Conservation (phyloP, 2,329 filamentous ascomycete genomes). For the Ascosphaera pollenicola region DNA sequence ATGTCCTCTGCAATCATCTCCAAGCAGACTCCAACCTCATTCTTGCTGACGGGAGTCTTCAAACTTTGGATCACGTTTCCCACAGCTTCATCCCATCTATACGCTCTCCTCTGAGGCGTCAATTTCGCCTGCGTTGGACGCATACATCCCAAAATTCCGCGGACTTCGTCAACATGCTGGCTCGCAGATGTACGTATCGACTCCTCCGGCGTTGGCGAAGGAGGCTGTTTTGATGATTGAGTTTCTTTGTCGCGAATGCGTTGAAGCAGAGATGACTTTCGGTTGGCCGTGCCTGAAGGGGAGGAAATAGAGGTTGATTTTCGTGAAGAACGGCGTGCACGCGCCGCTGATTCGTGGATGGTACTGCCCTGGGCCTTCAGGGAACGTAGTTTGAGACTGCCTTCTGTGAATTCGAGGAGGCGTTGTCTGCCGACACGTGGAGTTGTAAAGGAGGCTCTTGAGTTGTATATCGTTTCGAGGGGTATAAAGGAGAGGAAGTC, state of each 20-base stretch:
- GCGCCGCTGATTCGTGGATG: slow-evolving; percentile 4
- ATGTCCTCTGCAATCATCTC: slow-evolving; percentile 24
- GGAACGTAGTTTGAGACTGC: slow-evolving; percentile 12
- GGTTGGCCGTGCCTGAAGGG: slow-evolving; percentile 11
- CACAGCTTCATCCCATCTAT: slow-evolving; percentile 39
- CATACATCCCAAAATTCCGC: slow-evolving; percentile 44
- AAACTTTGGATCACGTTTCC: slow-evolving; percentile 48
- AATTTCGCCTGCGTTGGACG: slow-evolving; percentile 12
- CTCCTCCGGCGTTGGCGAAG: slow-evolving; percentile 28
- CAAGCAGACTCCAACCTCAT: slow-evolving; percentile 26
- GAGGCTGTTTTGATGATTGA: slow-evolving; percentile 23
- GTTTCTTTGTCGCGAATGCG: slow-evolving; percentile 50
- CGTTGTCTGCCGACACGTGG: slow-evolving; percentile 19
- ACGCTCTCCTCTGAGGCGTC: slow-evolving; percentile 34
- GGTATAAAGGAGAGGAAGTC: not conserved
- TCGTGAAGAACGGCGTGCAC: slow-evolving; percentile 1
- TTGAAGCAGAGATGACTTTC: slow-evolving; percentile 45
- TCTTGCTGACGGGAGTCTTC: slow-evolving; percentile 24
- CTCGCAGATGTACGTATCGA: slow-evolving; percentile 41
- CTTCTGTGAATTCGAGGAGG: slow-evolving; percentile 18
- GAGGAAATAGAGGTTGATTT: not conserved
- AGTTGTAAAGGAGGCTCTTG: slow-evolving; percentile 13
- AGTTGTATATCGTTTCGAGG: slow-evolving; percentile 5
- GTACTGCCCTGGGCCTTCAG: slow-evolving; percentile 10
- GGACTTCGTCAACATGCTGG: slow-evolving; percentile 45